phyloP scores from a whole-genome alignment of 345 rosid species.

The Euphorbia pulcherrima region DNA sequence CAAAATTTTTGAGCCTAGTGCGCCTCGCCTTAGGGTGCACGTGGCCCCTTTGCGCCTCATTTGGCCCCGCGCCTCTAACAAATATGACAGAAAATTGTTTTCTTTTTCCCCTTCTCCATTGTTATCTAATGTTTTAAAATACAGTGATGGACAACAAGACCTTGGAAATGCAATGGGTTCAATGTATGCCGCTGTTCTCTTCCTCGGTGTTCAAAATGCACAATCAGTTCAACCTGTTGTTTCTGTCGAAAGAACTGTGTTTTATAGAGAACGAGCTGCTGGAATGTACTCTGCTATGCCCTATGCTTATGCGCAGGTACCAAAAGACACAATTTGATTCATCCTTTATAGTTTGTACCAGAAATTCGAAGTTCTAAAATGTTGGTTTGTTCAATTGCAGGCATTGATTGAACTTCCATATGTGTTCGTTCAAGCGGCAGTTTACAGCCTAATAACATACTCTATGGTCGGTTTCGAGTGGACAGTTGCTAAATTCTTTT shows the following conservation, averaged over 20 bases:
- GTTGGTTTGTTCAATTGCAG: slow-evolving; percentile 17
- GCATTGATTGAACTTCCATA: slow-evolving; percentile 62
- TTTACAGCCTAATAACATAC: slow-evolving; percentile 51
- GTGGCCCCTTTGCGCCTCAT: too few relatives aligned
- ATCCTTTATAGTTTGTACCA: background rate
- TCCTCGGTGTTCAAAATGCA: slow-evolving; percentile 62
- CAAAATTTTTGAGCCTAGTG: too few relatives aligned
- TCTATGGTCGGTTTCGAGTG: slow-evolving; percentile 64
- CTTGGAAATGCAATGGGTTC: slow-evolving; percentile 70
- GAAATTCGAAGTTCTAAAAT: background rate
- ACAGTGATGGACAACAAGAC: slow-evolving; percentile 47
- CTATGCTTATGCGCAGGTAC: slow-evolving; percentile 67
- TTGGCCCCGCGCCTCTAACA: too few relatives aligned
- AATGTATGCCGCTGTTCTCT: slow-evolving; percentile 63
- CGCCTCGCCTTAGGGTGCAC: too few relatives aligned
- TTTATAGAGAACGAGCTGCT: slow-evolving; percentile 72
- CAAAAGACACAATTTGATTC: background rate
- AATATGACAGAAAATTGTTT: background rate
- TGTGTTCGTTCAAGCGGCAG: slow-evolving; percentile 38
- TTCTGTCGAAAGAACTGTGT: slow-evolving; percentile 63
- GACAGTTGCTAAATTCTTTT: slow-evolving; percentile 49
- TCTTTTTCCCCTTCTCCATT: background rate
- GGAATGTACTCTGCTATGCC: slow-evolving; percentile 84
- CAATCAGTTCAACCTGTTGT: slow-evolving; percentile 64
- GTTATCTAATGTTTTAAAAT: background rate